Evolutionary conservation across 108 stramenopile genomes (phyloP), one percentile per base, ranked within the genome.

Genomic region (Parmales sp.): DNA sequence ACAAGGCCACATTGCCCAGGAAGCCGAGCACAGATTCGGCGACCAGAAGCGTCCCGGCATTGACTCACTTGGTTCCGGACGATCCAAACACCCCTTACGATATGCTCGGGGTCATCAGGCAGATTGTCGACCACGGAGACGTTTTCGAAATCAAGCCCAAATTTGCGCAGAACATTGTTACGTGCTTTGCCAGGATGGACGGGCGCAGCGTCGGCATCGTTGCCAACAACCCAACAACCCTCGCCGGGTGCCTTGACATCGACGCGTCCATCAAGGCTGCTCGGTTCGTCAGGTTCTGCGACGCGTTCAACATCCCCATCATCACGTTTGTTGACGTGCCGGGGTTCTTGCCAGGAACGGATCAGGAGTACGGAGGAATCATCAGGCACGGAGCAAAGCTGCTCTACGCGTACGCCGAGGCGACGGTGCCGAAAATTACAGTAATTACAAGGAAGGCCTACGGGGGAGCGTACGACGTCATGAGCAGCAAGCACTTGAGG

Each of bases 321-420:
- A 78, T 99, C 9, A 99, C 98, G 2, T 96, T 99, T 68, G 98
- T 99, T n/a, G 98, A 99, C 76, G 98, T 99, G 13, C 98, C 98
- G 8, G 98, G 98, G 26, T 99, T 99, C 75, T 79, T 99, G 34
- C 98, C 98, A 8, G 98, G 98, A 2, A 95, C 95, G 6, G 76
- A 63, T 8, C 92, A 94, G 78, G 90, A 94, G 71, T 83, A 87
- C 67, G 89, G 88, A 25, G 89, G 89, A 28, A 99, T 99, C 77
- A 98, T 98, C 75, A 88, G 97, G 16, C 83, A 97, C 69, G 98
- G 98, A 44, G 88, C 94, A 43, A 96, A 99, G 86, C 82, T 99
- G 19, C 84, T 99, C 26, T 99, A 95, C 82, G 98, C 98, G 13
- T 99, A 95, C 74, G 88, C 94, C 1, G 94, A 99, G 71, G 97